These are phyloP conservation scores for Laburnicola sp. DNA, from an alignment of 2,329 filamentous ascomycete genomes.

Conservation along the genomic window DNA sequence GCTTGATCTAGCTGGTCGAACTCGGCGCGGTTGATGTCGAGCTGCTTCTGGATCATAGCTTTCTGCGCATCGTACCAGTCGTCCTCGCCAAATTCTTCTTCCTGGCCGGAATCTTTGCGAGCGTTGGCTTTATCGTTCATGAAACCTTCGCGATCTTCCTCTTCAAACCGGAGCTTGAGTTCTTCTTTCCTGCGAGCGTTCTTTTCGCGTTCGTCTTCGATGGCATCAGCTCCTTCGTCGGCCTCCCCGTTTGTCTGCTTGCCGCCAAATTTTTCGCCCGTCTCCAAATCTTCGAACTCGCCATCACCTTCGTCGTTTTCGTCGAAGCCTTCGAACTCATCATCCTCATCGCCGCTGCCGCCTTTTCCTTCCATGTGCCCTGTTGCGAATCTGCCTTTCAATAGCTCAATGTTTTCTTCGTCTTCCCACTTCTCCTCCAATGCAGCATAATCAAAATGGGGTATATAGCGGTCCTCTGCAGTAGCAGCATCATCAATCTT, in stretches of 20 bases:
- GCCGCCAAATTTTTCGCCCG: slow-evolving; percentile 62
- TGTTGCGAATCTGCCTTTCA: slow-evolving; percentile 76
- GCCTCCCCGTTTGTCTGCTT: slow-evolving; percentile 47
- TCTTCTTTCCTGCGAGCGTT: slow-evolving; percentile 95
- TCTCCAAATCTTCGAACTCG: slow-evolving; percentile 83
- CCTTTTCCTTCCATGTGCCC: slow-evolving; percentile 59
- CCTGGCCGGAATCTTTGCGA: slow-evolving; percentile 67
- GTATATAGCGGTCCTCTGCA: slow-evolving; percentile 76
- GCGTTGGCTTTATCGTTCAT: slow-evolving; percentile 84
- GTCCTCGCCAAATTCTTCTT: slow-evolving; percentile 89
- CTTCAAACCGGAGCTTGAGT: slow-evolving; percentile 89
- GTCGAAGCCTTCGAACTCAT: slow-evolving; percentile 61
- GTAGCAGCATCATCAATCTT: slow-evolving; percentile 53
- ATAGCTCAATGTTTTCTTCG: slow-evolving; percentile 71
- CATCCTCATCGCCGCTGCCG: slow-evolving; percentile 53
- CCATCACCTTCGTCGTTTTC: slow-evolving; percentile 71
- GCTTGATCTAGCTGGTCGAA: slow-evolving; percentile 84
- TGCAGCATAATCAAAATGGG: slow-evolving; percentile 75
- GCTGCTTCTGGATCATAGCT: slow-evolving; percentile 89
- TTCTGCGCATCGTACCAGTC: slow-evolving; percentile 99
- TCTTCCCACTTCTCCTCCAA: slow-evolving; percentile 85
- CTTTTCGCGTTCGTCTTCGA: slow-evolving; percentile 87
- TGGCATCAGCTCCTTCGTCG: slow-evolving; percentile 53
- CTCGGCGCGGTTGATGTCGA: slow-evolving; percentile 94
- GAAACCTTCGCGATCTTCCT: slow-evolving; percentile 96